Evolutionary conservation across 73 alveolate species (phyloP), one percentile per base, ranked within the genome.

Genomic region (Stentor coeruleus): DNA sequence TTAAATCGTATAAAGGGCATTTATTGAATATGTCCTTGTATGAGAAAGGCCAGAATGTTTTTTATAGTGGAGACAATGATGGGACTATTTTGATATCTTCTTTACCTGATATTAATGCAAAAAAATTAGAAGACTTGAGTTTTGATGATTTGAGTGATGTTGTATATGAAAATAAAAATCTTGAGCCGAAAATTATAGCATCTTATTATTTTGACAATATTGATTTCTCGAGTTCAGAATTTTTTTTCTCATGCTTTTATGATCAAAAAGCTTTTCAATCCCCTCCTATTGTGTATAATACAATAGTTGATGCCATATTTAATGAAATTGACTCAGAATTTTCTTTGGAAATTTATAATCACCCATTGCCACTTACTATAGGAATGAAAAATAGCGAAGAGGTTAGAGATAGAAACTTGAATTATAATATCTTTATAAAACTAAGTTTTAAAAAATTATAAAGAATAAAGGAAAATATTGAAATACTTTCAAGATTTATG

Each of bases 181-280:
- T 60, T 28, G 41, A 60, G 36, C 72, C 73, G 28, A 74, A 85
- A 3, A 82, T 90, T 31, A 82, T 76, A 30, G 94, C 90, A 3
- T 73, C 89, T 28, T 86, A 76, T 74, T 89, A 58, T 85, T 39
- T 88, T 74, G 31, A 38, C 49, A 11, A 57, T 41, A n/a, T n/a
- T n/a, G n/a, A n/a, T n/a, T n/a, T n/a, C n/a, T 40, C 35, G 85
- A 1, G 59, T 81, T 59, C 88, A 41, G 42, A 81, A 59, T 86
- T 60, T 58, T 1, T 73, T 82, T 26, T 77, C 35, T n/a, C n/a
- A n/a, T n/a, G n/a, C n/a, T 74, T 77, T 72, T 40, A 37, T 49
- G 4, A 82, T 75, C 59, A 37, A 75, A 20, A 75, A 14, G 77
- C 74, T 40, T 2, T 2, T 38, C 72, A 75, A 33, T 31, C 83